Conservation (phyloP, 306 rosid species). For the Carpinus fangiana region DNA sequence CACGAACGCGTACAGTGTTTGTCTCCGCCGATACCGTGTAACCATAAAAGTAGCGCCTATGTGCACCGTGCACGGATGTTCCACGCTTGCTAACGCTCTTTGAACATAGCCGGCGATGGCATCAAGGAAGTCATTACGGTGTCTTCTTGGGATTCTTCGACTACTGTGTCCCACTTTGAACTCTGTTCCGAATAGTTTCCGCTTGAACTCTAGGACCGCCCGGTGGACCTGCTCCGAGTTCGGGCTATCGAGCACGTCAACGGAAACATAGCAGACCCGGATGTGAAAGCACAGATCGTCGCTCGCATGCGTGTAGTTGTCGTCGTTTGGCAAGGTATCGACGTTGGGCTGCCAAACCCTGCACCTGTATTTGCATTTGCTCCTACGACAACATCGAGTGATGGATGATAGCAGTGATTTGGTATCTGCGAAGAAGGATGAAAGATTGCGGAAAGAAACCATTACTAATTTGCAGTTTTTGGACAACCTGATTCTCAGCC, state of each 20-base stretch:
- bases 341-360: too few relatives aligned
- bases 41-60: background rate
- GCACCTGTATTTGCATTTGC: background rate
- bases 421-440: background rate
- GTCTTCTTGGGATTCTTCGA: background rate
- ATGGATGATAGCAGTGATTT: too few relatives aligned
- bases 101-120: background rate
- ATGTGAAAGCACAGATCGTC: background rate
- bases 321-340: too few relatives aligned
- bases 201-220: background rate
- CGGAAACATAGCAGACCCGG: background rate
- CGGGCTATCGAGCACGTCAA: background rate
- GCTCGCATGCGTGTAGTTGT: too few relatives aligned
- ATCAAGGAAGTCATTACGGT: background rate
- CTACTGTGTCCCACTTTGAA: background rate
- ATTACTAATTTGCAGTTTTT: too few relatives aligned
- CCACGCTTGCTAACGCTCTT: background rate
- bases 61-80: background rate
- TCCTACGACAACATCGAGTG: background rate
- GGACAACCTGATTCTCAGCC: too few relatives aligned
- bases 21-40: background rate
- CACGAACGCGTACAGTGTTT: background rate
- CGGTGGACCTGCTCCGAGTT: background rate
- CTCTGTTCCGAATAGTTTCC: background rate
- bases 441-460: too few relatives aligned